These are phyloP conservation scores for Rhodotorula paludigena DNA, from an alignment of 768 basidiomycete species.

Conservation along the genomic window DNA sequence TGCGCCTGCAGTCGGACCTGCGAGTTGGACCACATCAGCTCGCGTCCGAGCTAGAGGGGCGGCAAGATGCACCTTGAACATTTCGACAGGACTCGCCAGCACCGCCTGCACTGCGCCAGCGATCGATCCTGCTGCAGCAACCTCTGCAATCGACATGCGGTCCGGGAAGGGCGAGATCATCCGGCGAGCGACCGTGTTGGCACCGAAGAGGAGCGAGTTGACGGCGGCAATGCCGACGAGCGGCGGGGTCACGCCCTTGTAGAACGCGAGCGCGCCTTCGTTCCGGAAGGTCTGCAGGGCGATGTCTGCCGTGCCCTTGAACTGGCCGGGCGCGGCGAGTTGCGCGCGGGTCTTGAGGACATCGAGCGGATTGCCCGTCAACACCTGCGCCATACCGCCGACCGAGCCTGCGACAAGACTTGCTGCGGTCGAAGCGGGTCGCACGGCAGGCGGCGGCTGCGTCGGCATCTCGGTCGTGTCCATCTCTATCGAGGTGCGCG, in stretches of 20 bases:
- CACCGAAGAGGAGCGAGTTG: slow-evolving; percentile 88
- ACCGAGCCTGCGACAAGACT: slow-evolving; percentile 74
- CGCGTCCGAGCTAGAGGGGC: slow-evolving; percentile 41
- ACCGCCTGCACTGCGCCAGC: slow-evolving; percentile 87
- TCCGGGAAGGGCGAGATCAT: slow-evolving; percentile 84
- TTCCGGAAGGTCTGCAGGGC: slow-evolving; percentile 69
- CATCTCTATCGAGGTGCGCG: no score
- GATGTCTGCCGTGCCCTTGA: slow-evolving; percentile 92
- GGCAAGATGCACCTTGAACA: slow-evolving; percentile 79
- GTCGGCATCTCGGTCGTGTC: background rate
- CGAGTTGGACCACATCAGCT: background rate
- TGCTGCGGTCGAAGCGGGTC: background rate
- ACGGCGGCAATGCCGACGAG: slow-evolving; percentile 89
- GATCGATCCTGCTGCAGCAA: slow-evolving; percentile 78
- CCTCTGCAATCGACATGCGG: slow-evolving; percentile 65
- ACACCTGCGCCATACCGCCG: slow-evolving; percentile 86
- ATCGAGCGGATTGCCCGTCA: slow-evolving; percentile 80
- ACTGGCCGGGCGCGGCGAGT: slow-evolving; percentile 49
- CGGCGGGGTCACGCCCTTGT: slow-evolving; percentile 93
- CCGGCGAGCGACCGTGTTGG: slow-evolving; percentile 75
- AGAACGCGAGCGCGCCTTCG: slow-evolving; percentile 88
- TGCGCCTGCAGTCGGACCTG: slow-evolving; percentile 47
- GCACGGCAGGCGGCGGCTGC: background rate
- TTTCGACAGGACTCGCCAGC: slow-evolving; percentile 87
- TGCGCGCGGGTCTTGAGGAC: slow-evolving; percentile 48